A percentile compares a stretch with the other conserved stretches of the same genome.
These are phyloP conservation scores for Xylariaceae sp. DNA, from an alignment of 2,329 filamentous ascomycete species.

Conservation along the genomic window DNA sequence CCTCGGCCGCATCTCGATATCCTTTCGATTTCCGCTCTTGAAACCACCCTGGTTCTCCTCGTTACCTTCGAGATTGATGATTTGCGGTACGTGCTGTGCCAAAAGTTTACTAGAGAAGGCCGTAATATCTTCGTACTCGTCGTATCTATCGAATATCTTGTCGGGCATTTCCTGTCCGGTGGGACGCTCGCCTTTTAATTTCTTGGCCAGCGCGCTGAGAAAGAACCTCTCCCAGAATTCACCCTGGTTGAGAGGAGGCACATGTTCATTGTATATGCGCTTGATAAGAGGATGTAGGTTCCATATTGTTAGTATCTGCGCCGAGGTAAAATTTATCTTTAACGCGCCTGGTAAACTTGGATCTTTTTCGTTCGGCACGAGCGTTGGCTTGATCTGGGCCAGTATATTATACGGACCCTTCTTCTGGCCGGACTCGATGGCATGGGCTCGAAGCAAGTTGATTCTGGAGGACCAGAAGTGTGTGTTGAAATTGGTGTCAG, in stretches of 20 bases:
- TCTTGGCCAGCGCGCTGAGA: constrained; percentile 87
- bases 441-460: constrained; percentile 85
- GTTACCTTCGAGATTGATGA: constrained; percentile 92
- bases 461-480: constrained; percentile 95
- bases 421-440: constrained; percentile 85
- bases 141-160: constrained; percentile 83
- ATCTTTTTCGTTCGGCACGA: constrained; percentile 54
- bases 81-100: constrained; percentile 77
- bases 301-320: constrained; percentile 93
- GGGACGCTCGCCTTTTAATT: constrained; percentile 87
- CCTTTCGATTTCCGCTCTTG: constrained; percentile 81
- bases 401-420: constrained; percentile 93
- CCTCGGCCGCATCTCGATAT: constrained; percentile 83
- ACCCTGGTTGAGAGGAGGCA: constrained; percentile 78
- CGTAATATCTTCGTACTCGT: constrained; percentile 72
- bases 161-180: constrained; percentile 79
- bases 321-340: constrained; percentile 84
- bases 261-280: constrained; percentile 90
- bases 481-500: constrained; percentile 79
- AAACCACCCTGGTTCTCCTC: constrained; percentile 92
- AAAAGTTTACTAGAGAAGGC: constrained; percentile 60
- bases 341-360: constrained; percentile 60
- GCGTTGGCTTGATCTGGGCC: constrained; percentile 83
- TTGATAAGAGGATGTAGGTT: constrained; percentile 90
- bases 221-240: constrained; percentile 97